Base-by-base conservation (phyloP, 1,284 basidiomycete species). In the Lentinula novae-zelandiae region DNA sequence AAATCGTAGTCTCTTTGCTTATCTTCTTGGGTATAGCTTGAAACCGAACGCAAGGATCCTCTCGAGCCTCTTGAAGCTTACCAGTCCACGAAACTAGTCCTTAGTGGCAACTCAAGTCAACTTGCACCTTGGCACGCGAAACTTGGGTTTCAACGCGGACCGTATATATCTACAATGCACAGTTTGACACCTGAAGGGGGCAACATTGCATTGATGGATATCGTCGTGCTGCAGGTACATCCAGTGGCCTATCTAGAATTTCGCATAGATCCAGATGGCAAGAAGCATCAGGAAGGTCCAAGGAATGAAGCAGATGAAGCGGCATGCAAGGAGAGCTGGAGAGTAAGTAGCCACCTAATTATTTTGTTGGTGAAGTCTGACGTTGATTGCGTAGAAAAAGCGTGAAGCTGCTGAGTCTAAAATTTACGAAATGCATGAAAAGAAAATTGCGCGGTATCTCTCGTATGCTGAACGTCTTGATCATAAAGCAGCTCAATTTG, bases 101-200 rank as follows among this genome's bases (percentile, higher is more conserved):
- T 99, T 20, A 80, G 81, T 2, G 95, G 92, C 1, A 99, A 99
- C 73, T 91, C 91, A 0, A 88, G 91, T 0, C 89, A 91, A 65
- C 79, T 96, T 40, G 92, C 90, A 1, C 82, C 84, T 0, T 99
- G 96, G 96, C 85, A 98, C 69, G 80, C 89, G 1, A 90, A 88
- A 64, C 81, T 99, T 1, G 96, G 96, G 3, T 92, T 93, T 67
- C 80, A 82, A 60, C 72, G 70, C 33, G 73, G 75, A 1, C 83
- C 83, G 0, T 92, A 84, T 68, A 77, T 94, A 33, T 84, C 93
- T 0, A 90, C 90, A 0, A 73, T 98, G 62, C 83, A 88, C 57
- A 93, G 90, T 66, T 75, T 99, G 53, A 88, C 87, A 0, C 72
- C 86, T 0, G 93, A 96, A 65, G 96, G 96, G 0, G 97, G 96